Evolutionary conservation across 225 moss, liverwort and hornwort species (phyloP).

Genomic region (Sphagnum tenellum): DNA sequence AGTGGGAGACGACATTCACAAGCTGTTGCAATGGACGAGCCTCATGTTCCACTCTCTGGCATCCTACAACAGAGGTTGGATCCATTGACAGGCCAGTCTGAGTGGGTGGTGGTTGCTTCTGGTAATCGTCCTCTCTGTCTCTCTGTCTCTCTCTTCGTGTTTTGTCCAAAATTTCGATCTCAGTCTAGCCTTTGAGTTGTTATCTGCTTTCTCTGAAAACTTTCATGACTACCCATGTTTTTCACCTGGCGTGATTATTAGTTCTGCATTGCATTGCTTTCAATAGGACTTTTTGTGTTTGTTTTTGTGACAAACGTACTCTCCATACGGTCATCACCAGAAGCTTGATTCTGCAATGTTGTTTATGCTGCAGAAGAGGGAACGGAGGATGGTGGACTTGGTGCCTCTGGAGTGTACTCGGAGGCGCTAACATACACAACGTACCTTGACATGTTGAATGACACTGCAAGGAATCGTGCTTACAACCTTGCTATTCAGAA

Average conservation of each 20-base stretch:
- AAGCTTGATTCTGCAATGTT: too few relatives aligned
- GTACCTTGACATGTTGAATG: slow-evolving; percentile 94
- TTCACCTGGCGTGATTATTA: neutral
- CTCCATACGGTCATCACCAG: too few relatives aligned
- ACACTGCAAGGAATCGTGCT: slow-evolving; percentile 53
- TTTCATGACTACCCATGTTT: neutral
- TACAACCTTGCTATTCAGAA: slow-evolving; percentile 66
- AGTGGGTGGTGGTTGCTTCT: slow-evolving; percentile 67
- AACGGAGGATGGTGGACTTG: slow-evolving; percentile 13
- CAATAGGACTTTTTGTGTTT: slow-evolving; percentile 1
- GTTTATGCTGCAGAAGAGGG: slow-evolving; percentile 19
- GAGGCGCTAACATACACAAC: slow-evolving; percentile 68
- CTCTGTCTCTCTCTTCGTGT: neutral
- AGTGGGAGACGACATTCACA: too few relatives aligned
- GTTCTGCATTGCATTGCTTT: neutral
- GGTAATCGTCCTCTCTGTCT: slow-evolving; percentile 4
- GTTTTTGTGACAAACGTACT: slow-evolving; percentile 4
- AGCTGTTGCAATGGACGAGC: too few relatives aligned
- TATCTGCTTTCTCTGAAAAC: too few relatives aligned
- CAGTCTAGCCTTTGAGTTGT: too few relatives aligned
- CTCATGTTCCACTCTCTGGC: slow-evolving; percentile 1
- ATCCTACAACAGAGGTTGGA: slow-evolving; percentile 71
- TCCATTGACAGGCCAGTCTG: slow-evolving; percentile 62
- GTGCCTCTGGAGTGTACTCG: slow-evolving; percentile 17
- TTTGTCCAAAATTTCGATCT: too few relatives aligned